These are phyloP conservation scores for Dendrobium huoshanense DNA, from an alignment of 106 monocot species.

Conservation along the genomic window DNA sequence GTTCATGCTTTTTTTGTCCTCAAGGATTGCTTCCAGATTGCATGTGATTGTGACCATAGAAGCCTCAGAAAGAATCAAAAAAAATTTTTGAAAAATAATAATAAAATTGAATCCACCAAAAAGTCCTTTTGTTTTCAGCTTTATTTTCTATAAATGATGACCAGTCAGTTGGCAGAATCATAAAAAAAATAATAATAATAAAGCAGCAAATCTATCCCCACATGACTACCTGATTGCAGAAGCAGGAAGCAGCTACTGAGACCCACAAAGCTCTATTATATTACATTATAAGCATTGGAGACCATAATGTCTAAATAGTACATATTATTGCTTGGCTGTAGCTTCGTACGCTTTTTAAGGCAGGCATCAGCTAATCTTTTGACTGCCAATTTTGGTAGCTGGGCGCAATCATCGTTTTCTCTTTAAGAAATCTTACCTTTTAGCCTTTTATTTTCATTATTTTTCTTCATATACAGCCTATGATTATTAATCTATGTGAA, in stretches of 20 bases:
- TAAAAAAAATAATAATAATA: too few relatives aligned
- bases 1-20: neutral
- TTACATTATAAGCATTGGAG: neutral
- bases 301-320: too few relatives aligned
- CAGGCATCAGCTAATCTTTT: neutral
- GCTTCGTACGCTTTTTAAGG: neutral
- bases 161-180: neutral
- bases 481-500: too few relatives aligned
- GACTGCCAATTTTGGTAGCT: neutral
- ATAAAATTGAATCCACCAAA: neutral
- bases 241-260: constrained; percentile 3
- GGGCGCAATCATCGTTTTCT: neutral
- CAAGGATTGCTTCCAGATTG: neutral
- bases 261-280: neutral
- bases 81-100: neutral
- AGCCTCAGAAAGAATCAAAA: neutral
- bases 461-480: neutral
- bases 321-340: too few relatives aligned
- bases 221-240: neutral
- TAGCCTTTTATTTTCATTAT: neutral
- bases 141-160: neutral
- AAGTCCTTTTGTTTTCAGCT: neutral
- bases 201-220: neutral
- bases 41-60: constrained; percentile 1
- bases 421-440: neutral